Evolutionary conservation across 306 rosid species (phyloP), one percentile per base, ranked within the genome.

Genomic region (Mimosa pudica): DNA sequence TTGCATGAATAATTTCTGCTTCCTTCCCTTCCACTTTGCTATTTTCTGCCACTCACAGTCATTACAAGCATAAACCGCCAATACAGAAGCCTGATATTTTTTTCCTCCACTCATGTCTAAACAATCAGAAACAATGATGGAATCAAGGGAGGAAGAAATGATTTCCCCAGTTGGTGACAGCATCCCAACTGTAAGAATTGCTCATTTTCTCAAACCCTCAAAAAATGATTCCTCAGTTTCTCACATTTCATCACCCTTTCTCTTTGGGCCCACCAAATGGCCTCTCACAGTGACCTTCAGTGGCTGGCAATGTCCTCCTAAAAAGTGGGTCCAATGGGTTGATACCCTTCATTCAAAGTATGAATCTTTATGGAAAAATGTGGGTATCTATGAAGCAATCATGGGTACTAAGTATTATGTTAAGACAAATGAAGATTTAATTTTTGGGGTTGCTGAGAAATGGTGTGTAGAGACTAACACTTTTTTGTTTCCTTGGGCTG

Each of bases 141-240:
- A 85, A 24, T 73, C 44, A 52, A 87, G 83, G 36, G 71, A 87
- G 38, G 85, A 74, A 49, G 1, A 77, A 24, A 89, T 91, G 90
- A 79, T 91, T 81, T 85, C 93, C 44, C 89, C 89, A 2, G 77
- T 67, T 10, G 89, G 87, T n/a, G 86, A 87, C 1, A 78, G 87
- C n/a, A 6, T 57, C 10, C 82, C 88, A 83, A 52, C 58, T 42
- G 8, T 49, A 49, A 49, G 55, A 49, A 49, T 13, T 2, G 87
- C 89, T 1, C 82, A 79, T 60, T 87, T 86, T 80, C 87, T 87
- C 8, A 86, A 80, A 49, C 91, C 93, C 10, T 32, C 38, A 71
- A 45, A 4, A 71, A 45, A 4, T 38, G 36, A 61, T 17, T 82
- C 57, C 13, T 54, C 60, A 9, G 1, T 12, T 71, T 77, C n/a